phyloP scores from a whole-genome alignment of 2,329 filamentous ascomycete species.

The Diplodia seriata region DNA sequence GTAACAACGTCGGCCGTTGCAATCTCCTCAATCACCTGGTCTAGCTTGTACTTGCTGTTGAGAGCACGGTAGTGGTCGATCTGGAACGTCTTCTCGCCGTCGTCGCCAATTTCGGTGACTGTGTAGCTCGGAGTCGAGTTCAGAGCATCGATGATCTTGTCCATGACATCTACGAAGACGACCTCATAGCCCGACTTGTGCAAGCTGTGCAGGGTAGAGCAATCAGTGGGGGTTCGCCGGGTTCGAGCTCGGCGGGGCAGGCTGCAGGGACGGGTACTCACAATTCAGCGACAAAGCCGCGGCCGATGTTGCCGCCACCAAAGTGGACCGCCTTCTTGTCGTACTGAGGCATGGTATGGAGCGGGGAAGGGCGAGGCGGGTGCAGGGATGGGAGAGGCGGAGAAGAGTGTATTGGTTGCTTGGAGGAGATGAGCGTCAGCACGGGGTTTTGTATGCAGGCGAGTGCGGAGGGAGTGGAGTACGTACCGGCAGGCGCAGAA shows the following conservation, averaged over 20 bases:
- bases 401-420: not conserved
- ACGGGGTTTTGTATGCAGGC: not conserved
- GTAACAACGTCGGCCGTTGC: conserved; percentile 88
- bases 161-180: conserved; percentile 93
- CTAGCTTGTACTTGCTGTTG: conserved; percentile 88
- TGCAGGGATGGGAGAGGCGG: not conserved
- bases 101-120: conserved; percentile 88
- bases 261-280: conserved; percentile 4
- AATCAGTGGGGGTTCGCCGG: not conserved
- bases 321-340: conserved; percentile 61
- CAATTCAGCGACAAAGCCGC: conserved; percentile 54
- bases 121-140: conserved; percentile 80
- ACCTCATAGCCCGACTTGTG: conserved; percentile 96
- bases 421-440: conserved; percentile 5
- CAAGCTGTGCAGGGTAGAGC: conserved; percentile 64
- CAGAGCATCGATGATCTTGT: conserved; percentile 78
- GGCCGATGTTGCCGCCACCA: conserved; percentile 61
- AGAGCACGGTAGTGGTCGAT: conserved; percentile 97
- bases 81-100: conserved; percentile 78
- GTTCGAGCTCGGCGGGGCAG: not conserved
- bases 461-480: conserved; percentile 18
- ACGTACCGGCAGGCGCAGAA: conserved; percentile 12
- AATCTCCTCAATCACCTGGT: conserved; percentile 83
- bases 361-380: not conserved
- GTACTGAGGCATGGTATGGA: conserved; percentile 35